Evolutionary conservation across 208 protist species (phyloP).

Genomic region (Leishmania aethiopica): DNA sequence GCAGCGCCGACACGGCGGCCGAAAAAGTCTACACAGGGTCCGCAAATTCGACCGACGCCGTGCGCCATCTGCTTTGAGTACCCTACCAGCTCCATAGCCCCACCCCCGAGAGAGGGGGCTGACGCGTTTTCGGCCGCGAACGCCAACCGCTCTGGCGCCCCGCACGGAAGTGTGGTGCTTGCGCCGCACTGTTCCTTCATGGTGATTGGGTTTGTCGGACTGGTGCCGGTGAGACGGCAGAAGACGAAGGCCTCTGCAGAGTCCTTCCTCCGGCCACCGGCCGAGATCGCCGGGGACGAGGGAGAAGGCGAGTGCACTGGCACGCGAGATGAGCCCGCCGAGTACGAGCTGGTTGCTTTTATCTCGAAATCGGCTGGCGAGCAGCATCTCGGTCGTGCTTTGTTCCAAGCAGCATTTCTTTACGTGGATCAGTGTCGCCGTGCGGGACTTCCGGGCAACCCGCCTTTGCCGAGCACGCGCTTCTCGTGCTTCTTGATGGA

Average conservation of each 20-base stretch:
- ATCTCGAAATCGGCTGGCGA: conserved; percentile 52
- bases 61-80: conserved; percentile 53
- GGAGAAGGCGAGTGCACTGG: background rate
- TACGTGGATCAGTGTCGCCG: conserved; percentile 40
- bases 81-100: conserved; percentile 23
- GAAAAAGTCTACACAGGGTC: background rate
- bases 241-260: background rate
- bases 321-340: background rate
- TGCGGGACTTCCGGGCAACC: conserved; percentile 23
- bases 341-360: conserved; percentile 43
- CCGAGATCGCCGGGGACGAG: conserved; percentile 6
- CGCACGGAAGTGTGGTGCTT: conserved; percentile 24
- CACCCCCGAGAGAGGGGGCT: conserved; percentile 22
- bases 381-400: conserved; percentile 43
- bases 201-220: conserved; percentile 26
- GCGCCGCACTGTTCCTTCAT: conserved; percentile 14
- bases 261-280: conserved; percentile 8
- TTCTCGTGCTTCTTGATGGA: conserved; percentile 52
- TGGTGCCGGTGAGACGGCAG: conserved; percentile 20
- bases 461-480: conserved; percentile 32
- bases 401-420: conserved; percentile 40
- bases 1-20: background rate
- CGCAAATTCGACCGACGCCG: conserved; percentile 32
- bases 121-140: background rate
- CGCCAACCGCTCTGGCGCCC: conserved; percentile 5